A percentile compares a stretch with the other conserved stretches of the same genome.
These are phyloP conservation scores for Pseudogymnoascus sp. DNA, from an alignment of 2,329 filamentous ascomycete genomes.

Conservation along the genomic window DNA sequence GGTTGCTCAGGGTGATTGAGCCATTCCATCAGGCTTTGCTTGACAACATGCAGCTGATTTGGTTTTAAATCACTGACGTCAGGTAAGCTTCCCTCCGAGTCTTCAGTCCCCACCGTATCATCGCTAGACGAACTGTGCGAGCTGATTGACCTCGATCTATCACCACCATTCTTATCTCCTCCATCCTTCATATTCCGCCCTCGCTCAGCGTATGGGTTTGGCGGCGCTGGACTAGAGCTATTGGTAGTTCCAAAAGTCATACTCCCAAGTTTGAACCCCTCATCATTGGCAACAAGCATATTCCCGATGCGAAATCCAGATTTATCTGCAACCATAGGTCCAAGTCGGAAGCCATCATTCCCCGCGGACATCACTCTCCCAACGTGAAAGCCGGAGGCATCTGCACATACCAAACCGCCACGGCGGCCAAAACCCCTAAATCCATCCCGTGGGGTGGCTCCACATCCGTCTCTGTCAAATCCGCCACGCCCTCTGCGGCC, in stretches of 20 bases:
- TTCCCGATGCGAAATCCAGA: slow-evolving; percentile 19
- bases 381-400: slow-evolving; percentile 2
- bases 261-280: slow-evolving; percentile 31
- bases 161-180: slow-evolving; percentile 2
- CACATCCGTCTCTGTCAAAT: neutral
- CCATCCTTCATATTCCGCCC: neutral
- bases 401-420: neutral
- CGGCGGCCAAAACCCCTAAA: neutral
- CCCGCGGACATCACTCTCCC: neutral
- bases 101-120: neutral
- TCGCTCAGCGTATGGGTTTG: neutral
- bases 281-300: slow-evolving; percentile 32
- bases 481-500: neutral
- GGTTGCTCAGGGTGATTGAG: slow-evolving; percentile 42
- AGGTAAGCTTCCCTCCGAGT: slow-evolving; percentile 19
- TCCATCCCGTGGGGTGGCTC: neutral
- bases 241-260: neutral
- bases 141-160: slow-evolving; percentile 21
- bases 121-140: slow-evolving; percentile 20
- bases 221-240: neutral
- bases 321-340: slow-evolving; percentile 21
- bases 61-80: slow-evolving; percentile 45
- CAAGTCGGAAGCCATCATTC: slow-evolving; percentile 17
- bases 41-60: slow-evolving; percentile 41
- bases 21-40: slow-evolving; percentile 41